These are phyloP conservation scores for Penicillium sp. DNA, from an alignment of 2,329 filamentous ascomycete species.

Conservation along the genomic window DNA sequence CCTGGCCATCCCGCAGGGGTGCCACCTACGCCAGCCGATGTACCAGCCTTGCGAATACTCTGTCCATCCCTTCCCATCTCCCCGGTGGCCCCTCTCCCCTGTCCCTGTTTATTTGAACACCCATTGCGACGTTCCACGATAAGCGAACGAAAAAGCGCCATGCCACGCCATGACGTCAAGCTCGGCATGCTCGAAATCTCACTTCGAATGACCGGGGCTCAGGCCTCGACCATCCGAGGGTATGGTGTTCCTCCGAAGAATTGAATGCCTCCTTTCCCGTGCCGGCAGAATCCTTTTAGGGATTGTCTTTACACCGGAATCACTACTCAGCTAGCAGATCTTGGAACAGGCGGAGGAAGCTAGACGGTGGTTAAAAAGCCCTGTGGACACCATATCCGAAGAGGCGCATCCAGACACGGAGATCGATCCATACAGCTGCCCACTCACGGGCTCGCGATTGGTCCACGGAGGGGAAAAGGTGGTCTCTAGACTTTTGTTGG, in stretches of 20 bases:
- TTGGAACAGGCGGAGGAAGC: background rate
- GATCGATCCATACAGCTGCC: constrained; percentile 15
- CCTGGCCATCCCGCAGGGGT: background rate
- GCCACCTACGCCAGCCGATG: background rate
- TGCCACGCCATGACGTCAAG: constrained; percentile 20
- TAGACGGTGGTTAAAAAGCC: background rate
- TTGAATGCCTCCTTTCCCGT: background rate
- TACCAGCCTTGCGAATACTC: no score
- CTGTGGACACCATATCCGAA: constrained; percentile 10
- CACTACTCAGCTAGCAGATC: background rate
- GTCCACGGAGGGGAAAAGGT: background rate
- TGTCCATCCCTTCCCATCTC: background rate
- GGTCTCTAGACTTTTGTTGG: constrained; percentile 1
- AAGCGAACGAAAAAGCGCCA: constrained; percentile 6
- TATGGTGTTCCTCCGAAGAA: background rate
- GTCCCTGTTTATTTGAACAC: background rate
- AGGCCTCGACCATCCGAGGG: constrained; percentile 13
- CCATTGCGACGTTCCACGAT: constrained; percentile 11
- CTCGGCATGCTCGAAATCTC: constrained; percentile 3
- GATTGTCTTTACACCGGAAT: background rate
- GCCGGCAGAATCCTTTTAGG: background rate
- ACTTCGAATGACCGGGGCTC: constrained; percentile 13
- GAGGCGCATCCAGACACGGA: constrained; percentile 18
- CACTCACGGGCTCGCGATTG: constrained; percentile 15
- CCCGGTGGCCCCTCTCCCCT: background rate